Evolutionary conservation across 345 rosid genomes (phyloP).

Genomic region (Aegle marmelos): DNA sequence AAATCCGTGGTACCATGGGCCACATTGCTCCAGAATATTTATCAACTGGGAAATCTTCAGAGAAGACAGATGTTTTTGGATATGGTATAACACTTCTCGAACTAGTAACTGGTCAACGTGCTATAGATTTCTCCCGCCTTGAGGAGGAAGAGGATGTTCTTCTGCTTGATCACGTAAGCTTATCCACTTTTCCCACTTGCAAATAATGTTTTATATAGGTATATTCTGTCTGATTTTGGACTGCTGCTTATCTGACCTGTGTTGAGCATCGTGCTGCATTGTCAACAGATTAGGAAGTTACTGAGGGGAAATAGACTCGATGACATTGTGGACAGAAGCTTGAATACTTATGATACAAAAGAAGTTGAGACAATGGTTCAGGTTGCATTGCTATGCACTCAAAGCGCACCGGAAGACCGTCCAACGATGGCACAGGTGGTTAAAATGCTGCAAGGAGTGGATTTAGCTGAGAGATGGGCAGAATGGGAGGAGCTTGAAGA

Average conservation of each 20-base stretch:
- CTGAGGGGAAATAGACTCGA: conserved; percentile 64
- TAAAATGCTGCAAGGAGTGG: conserved; percentile 68
- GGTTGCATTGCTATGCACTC: conserved; percentile 82
- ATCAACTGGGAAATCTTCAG: conserved; percentile 83
- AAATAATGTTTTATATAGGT: background rate
- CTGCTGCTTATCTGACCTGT: background rate
- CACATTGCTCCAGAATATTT: conserved; percentile 93
- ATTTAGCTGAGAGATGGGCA: conserved; percentile 70
- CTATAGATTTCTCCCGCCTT: conserved; percentile 75
- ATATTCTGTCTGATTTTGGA: background rate
- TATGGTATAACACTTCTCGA: conserved; percentile 89
- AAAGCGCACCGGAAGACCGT: conserved; percentile 73
- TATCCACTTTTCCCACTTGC: background rate
- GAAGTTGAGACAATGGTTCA: conserved; percentile 74
- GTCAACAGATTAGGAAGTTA: conserved; percentile 64
- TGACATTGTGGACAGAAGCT: conserved; percentile 70
- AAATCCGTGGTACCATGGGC: conserved; percentile 89
- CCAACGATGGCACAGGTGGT: conserved; percentile 77
- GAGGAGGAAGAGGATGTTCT: conserved; percentile 94
- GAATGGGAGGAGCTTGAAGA: conserved; percentile 74
- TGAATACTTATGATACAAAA: conserved; percentile 42
- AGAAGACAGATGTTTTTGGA: conserved; percentile 87
- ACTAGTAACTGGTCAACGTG: conserved; percentile 88
- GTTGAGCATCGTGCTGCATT: background rate
- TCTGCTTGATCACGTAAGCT: conserved; percentile 82